These are phyloP conservation scores for Diddensiella caesifluorescens DNA, from an alignment of 805 yeast species.

Conservation along the genomic window DNA sequence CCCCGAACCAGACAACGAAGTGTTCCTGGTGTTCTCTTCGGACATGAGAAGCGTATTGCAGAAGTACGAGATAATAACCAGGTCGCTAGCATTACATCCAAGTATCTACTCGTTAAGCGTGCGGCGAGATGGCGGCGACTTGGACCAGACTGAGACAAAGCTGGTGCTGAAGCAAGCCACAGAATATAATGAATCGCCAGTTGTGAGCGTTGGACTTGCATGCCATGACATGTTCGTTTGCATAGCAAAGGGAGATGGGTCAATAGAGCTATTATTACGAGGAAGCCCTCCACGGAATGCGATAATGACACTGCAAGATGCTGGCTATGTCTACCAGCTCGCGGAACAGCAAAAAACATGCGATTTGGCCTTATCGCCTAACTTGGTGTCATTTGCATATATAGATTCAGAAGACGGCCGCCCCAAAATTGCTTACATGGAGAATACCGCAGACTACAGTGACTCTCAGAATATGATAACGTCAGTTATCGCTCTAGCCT, in stretches of 20 bases:
- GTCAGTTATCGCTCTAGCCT: slow-evolving; percentile 54
- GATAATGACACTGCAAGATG: slow-evolving; percentile 19
- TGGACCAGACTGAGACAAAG: slow-evolving; percentile 6
- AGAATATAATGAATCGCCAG: slow-evolving; percentile 10
- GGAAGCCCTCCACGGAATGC: slow-evolving; percentile 14
- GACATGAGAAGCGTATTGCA: slow-evolving; percentile 7
- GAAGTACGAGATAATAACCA: slow-evolving; percentile 11
- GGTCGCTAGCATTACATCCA: slow-evolving; percentile 18
- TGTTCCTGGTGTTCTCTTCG: slow-evolving; percentile 17
- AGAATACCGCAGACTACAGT: slow-evolving; percentile 5
- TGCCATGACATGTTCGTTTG: slow-evolving; percentile 17
- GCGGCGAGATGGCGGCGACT: slow-evolving; percentile 8
- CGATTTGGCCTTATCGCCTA: slow-evolving; percentile 33
- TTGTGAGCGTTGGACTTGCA: slow-evolving; percentile 12
- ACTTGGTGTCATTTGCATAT: slow-evolving; percentile 27
- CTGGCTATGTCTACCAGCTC: slow-evolving; percentile 21
- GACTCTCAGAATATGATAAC: slow-evolving; percentile 11
- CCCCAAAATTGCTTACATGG: slow-evolving; percentile 20
- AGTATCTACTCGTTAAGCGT: slow-evolving; percentile 17
- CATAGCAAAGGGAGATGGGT: slow-evolving; percentile 16
- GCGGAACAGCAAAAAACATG: not conserved
- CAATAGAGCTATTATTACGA: slow-evolving; percentile 16
- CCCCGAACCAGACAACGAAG: slow-evolving; percentile 12
- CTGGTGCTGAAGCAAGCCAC: slow-evolving; percentile 12
- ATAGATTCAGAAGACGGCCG: slow-evolving; percentile 12